Evolutionary conservation across 257 asterid genomes (phyloP).

Genomic region (Henckelia pumila): DNA sequence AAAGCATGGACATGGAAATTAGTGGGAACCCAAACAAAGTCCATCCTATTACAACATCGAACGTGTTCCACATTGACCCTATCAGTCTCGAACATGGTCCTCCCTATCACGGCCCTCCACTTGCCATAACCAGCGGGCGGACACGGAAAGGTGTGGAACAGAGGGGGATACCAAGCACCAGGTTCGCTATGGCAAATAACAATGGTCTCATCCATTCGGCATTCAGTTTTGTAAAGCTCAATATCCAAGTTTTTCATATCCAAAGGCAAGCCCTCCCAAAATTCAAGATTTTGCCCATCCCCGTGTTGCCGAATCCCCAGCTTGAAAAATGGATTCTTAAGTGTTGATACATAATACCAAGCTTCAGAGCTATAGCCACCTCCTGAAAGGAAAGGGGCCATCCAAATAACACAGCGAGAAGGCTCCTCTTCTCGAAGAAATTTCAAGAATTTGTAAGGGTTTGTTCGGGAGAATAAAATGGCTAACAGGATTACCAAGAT

Average conservation of each 20-base stretch:
- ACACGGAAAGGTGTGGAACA: constrained; percentile 72
- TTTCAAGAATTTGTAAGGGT: no score
- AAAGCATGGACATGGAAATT: constrained; percentile 67
- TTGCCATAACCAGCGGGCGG: constrained; percentile 53
- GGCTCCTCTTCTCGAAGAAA: no score
- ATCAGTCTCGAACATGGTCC: constrained; percentile 96
- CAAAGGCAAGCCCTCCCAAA: constrained; percentile 78
- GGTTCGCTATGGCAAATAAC: constrained; percentile 94
- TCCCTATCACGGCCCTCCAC: constrained; percentile 68
- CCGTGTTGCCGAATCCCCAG: constrained; percentile 73
- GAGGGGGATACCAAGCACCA: constrained; percentile 93
- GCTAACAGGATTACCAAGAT: constrained; percentile 44
- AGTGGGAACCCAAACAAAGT: constrained; percentile 90
- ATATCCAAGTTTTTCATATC: constrained; percentile 56
- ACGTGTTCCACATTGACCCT: constrained; percentile 59
- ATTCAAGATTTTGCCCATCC: constrained; percentile 56
- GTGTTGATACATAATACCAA: constrained; percentile 80
- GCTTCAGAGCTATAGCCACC: constrained; percentile 97
- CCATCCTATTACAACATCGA: constrained; percentile 71
- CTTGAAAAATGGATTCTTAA: constrained; percentile 44
- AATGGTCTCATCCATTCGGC: constrained; percentile 55
- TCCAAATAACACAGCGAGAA: constrained; percentile 72
- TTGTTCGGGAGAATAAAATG: constrained; percentile 38
- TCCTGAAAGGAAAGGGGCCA: constrained; percentile 94
- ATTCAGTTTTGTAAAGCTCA: no score